These are phyloP conservation scores for Phytophthora palmivora DNA, from an alignment of 352 stramenopile species.

Conservation along the genomic window DNA sequence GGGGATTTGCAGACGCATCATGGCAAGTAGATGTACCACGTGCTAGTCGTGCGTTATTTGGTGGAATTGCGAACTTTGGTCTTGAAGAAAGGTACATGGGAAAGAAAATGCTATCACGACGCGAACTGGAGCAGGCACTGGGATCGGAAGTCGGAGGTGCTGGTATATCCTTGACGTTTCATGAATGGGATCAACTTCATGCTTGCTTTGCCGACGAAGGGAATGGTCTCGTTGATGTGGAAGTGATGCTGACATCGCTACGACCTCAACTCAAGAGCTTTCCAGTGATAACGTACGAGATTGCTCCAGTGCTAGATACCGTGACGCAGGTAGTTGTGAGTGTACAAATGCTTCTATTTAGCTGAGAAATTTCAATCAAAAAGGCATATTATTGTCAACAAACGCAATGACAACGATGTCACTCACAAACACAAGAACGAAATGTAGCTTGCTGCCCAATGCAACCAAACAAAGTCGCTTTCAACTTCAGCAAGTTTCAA, in stretches of 20 bases:
- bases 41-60: constrained; percentile 25
- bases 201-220: constrained; percentile 45
- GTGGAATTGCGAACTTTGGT: not conserved
- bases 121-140: constrained; percentile 52
- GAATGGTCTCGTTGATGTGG: constrained; percentile 49
- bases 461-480: too few relatives aligned
- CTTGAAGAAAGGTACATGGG: constrained; percentile 21
- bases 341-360: constrained; percentile 51
- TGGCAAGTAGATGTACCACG: constrained; percentile 54
- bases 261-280: constrained; percentile 45
- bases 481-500: too few relatives aligned
- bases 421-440: too few relatives aligned
- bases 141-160: constrained; percentile 33
- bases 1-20: constrained; percentile 51
- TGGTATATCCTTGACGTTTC: constrained; percentile 35
- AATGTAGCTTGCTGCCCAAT: too few relatives aligned
- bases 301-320: constrained; percentile 57
- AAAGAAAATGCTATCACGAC: constrained; percentile 37
- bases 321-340: constrained; percentile 64
- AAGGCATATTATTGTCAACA: too few relatives aligned
- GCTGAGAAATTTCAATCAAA: not conserved
- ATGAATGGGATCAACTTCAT: constrained; percentile 61
- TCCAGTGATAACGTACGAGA: constrained; percentile 53
- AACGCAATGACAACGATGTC: too few relatives aligned
- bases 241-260: constrained; percentile 44